Percentiles rank a stretch among this genome's conserved stretches.
phyloP scores from a whole-genome alignment of 2,329 filamentous ascomycete species.

The Phialophora macrospora region DNA sequence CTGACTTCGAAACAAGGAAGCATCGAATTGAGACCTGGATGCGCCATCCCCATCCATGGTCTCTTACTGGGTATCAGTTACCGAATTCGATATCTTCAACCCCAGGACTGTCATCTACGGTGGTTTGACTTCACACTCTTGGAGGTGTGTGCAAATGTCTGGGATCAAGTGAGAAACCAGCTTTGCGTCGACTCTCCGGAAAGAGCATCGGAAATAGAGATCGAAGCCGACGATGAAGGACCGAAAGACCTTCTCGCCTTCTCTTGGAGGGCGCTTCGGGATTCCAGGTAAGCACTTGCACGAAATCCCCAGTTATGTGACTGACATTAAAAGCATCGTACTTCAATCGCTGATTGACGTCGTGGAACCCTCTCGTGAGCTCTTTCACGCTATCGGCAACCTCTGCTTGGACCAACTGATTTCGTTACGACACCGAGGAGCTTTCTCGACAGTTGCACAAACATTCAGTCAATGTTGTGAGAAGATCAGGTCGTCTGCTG shows the following conservation, averaged over 20 bases:
- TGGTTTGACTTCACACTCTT: slow-evolving; percentile 56
- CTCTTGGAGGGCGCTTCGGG: slow-evolving; percentile 92
- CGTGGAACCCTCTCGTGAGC: slow-evolving; percentile 53
- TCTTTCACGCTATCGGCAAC: slow-evolving; percentile 70
- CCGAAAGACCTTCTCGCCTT: slow-evolving; percentile 90
- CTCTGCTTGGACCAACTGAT: slow-evolving; percentile 82
- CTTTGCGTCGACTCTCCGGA: slow-evolving; percentile 95
- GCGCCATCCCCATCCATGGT: slow-evolving; percentile 34
- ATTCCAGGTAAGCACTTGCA: slow-evolving; percentile 70
- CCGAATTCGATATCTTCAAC: slow-evolving; percentile 21
- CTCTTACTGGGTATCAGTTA: slow-evolving; percentile 31
- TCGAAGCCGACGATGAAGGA: slow-evolving; percentile 75
- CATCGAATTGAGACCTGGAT: slow-evolving; percentile 22
- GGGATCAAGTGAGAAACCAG: slow-evolving; percentile 74
- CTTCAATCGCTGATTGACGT: slow-evolving; percentile 64
- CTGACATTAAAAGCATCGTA: slow-evolving; percentile 64
- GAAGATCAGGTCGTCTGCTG: slow-evolving; percentile 60
- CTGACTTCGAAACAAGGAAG: slow-evolving; percentile 4
- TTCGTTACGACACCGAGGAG: slow-evolving; percentile 83
- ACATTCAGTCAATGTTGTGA: slow-evolving; percentile 84
- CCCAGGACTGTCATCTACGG: slow-evolving; percentile 42
- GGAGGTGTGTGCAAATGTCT: slow-evolving; percentile 69
- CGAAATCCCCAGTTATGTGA: slow-evolving; percentile 10
- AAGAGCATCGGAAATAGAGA: slow-evolving; percentile 66
- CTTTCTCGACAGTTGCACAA: slow-evolving; percentile 88